A percentile compares a stretch with the other conserved stretches of the same genome.
Conservation (phyloP, 1,284 basidiomycete genomes). For the Puccinia polysora region DNA sequence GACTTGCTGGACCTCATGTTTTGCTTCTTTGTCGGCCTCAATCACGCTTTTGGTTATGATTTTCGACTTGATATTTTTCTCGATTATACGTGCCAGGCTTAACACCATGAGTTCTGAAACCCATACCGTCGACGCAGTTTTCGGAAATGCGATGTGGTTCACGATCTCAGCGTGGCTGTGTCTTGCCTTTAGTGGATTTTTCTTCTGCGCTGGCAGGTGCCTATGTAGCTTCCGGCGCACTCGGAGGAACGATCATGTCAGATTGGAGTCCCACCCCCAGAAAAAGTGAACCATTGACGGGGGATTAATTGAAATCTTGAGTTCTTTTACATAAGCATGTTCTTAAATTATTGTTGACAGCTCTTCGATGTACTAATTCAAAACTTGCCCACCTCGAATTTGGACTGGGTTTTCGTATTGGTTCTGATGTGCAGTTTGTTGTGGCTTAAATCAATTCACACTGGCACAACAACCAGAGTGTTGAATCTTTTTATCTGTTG, state of each 20-base stretch:
- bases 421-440: too few relatives aligned
- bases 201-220: constrained; percentile 38
- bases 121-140: neutral
- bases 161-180: constrained; percentile 15
- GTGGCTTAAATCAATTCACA: too few relatives aligned
- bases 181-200: constrained; percentile 34
- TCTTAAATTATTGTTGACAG: too few relatives aligned
- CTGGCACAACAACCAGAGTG: too few relatives aligned
- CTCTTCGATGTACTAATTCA: too few relatives aligned
- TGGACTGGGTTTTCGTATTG: too few relatives aligned
- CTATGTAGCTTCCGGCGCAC: constrained; percentile 6
- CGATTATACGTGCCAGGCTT: constrained; percentile 4
- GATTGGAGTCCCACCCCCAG: neutral
- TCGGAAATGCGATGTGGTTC: constrained; percentile 16
- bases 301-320: too few relatives aligned
- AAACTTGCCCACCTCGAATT: too few relatives aligned
- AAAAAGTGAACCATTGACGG: too few relatives aligned
- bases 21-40: constrained; percentile 7
- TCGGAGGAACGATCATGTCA: neutral
- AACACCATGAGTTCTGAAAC: neutral
- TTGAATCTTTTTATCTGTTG: too few relatives aligned
- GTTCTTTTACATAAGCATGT: too few relatives aligned
- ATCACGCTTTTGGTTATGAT: constrained; percentile 15
- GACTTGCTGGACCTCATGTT: constrained; percentile 30
- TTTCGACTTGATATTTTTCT: constrained; percentile 30